These are phyloP conservation scores for Diutina rugosa DNA, from an alignment of 1,139 yeast genomes.

Conservation along the genomic window DNA sequence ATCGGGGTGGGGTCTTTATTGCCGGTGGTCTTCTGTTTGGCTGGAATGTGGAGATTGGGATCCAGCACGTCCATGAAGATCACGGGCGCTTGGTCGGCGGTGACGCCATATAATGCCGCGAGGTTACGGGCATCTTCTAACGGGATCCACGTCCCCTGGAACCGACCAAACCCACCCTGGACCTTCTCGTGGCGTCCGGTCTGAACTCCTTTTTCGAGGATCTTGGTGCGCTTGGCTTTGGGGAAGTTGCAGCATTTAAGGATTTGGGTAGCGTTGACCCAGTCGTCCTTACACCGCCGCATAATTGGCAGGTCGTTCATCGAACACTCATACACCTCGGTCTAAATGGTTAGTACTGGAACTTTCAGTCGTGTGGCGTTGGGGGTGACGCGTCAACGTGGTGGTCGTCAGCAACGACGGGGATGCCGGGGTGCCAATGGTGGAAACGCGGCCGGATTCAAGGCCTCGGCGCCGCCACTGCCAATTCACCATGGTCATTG, in stretches of 20 bases:
- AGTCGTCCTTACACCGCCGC: constrained; percentile 83
- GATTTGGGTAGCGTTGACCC: constrained; percentile 98
- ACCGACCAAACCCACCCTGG: constrained; percentile 95
- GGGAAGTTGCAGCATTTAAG: constrained; percentile 91
- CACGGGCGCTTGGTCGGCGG: constrained; percentile 43
- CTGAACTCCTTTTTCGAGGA: constrained; percentile 83
- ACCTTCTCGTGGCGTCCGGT: constrained; percentile 81
- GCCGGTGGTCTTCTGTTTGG: constrained; percentile 24
- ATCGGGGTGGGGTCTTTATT: constrained; percentile 28
- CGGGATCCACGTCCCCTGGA: constrained; percentile 98
- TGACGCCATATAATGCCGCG: constrained; percentile 40
- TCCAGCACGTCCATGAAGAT: constrained; percentile 35
- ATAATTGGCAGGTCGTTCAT: constrained; percentile 79
- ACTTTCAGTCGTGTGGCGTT: neutral
- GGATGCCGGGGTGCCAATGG: neutral
- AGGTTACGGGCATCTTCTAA: constrained; percentile 39
- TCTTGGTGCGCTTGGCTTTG: constrained; percentile 85
- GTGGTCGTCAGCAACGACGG: neutral
- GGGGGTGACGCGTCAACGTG: neutral
- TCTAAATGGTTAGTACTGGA: neutral
- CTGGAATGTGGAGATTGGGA: constrained; percentile 32
- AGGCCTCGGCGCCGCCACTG: neutral
- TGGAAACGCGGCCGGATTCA: neutral
- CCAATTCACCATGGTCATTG: neutral
- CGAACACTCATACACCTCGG: constrained; percentile 48